Evolutionary conservation across 1,284 basidiomycete genomes (phyloP).

Genomic region (Apiotrichum siamense): DNA sequence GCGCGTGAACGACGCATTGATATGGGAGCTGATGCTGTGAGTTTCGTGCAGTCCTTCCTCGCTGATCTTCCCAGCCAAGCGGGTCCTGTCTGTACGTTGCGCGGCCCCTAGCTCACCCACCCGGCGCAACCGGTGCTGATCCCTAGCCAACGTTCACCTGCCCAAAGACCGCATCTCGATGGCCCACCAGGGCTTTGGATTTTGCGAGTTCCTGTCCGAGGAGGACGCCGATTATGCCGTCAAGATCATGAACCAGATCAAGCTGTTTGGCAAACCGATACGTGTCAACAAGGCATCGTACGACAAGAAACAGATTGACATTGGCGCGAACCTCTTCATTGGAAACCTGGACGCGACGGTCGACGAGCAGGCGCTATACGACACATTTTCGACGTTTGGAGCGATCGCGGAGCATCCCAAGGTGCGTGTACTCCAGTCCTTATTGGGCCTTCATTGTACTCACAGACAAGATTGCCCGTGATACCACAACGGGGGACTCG

Average conservation of each 20-base stretch:
- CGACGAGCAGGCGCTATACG: slow-evolving; percentile 85
- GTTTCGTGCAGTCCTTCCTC: slow-evolving; percentile 8
- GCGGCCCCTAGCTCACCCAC: neutral
- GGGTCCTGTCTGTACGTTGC: slow-evolving; percentile 78
- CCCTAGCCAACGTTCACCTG: slow-evolving; percentile 86
- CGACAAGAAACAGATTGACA: slow-evolving; percentile 95
- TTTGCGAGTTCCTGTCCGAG: slow-evolving; percentile 97
- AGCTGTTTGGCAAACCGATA: slow-evolving; percentile 96
- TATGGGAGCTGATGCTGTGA: slow-evolving; percentile 94
- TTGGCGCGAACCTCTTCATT: slow-evolving; percentile 95
- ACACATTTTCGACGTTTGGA: slow-evolving; percentile 93
- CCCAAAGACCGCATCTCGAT: slow-evolving; percentile 99
- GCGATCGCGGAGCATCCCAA: slow-evolving; percentile 90
- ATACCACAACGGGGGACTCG: slow-evolving; percentile 72
- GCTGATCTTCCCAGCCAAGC: slow-evolving; percentile 60
- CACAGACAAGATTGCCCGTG: slow-evolving; percentile 71
- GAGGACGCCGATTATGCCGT: slow-evolving; percentile 98
- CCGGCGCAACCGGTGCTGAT: slow-evolving; percentile 10
- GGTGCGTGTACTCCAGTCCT: too few relatives aligned
- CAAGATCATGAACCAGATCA: slow-evolving; percentile 99
- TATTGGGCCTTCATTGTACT: neutral
- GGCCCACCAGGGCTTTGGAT: slow-evolving; percentile 97
- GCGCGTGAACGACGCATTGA: slow-evolving; percentile 81
- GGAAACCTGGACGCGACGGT: slow-evolving; percentile 91
- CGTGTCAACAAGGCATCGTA: slow-evolving; percentile 97